Base-by-base conservation (phyloP, 1,139 yeast species). In the Saccharomyces hybrid region DNA sequence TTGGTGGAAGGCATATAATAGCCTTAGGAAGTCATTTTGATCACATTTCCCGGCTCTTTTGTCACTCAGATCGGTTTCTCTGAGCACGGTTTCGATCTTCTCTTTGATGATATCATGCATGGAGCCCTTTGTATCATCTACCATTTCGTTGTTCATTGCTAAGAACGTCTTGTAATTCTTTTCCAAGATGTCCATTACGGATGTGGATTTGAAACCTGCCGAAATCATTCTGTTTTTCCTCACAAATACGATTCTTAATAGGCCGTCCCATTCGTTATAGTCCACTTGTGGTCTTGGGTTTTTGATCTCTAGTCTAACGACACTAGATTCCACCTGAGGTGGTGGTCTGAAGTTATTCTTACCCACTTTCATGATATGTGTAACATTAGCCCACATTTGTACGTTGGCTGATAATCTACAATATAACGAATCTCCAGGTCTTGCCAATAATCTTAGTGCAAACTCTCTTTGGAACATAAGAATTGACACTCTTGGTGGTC, bases 311-410 rank as follows among this genome's bases (percentile, higher is more conserved):
- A 93, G 84, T 67, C 96, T 81, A 23, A 93, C 98, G 51, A 93
- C 99, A 46, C 96, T 86, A 0, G 97, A 89, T 71, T 93, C 99
- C 57, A 93, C 99, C 71, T 93, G 93, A 55, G 99, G 99, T 23
- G 99, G 99, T 42, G 99, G 99, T 61, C 97, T 80, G 77, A 93
- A 93, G 69, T 93, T 93, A 70, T 95, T 95, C 68, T 84, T 86
- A 32, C 99, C 98, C 46, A 93, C 99, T 72, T 95, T 95, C 99
- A 93, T 93, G 55, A 93, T 88, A 71, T 93, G 99, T 6, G 96
- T 90, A 25, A 95, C 97, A 61, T 88, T 88, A 25, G 98, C 97
- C 98, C 99, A 93, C 98, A 93, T 91, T 68, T 93, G 99, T 0
- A 93, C 98, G 67, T 93, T 95, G 34, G 96, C 99, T 23, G 96